Percentiles rank a stretch among this genome's conserved stretches.
Evolutionary conservation across 805 yeast genomes (phyloP).

Genomic region (Jamesozyma lodderae): DNA sequence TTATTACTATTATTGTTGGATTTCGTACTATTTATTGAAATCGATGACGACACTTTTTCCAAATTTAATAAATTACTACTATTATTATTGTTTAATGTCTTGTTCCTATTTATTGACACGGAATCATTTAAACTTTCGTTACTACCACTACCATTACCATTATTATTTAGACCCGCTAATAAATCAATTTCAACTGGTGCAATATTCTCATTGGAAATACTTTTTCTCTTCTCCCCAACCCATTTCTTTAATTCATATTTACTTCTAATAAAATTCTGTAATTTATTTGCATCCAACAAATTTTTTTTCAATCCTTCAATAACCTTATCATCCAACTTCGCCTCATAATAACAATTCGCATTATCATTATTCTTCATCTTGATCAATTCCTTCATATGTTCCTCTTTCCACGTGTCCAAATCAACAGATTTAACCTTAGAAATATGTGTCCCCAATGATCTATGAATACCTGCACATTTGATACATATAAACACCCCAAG

Average conservation of each 20-base stretch:
- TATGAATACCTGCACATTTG: constrained; percentile 90
- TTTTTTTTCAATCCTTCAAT: constrained; percentile 4
- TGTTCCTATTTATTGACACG: too few relatives aligned
- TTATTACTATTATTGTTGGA: not conserved
- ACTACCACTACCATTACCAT: not conserved
- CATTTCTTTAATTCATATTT: constrained; percentile 89
- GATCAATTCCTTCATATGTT: constrained; percentile 73
- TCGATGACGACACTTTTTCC: constrained; percentile 5
- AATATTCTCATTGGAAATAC: not conserved
- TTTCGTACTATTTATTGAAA: not conserved
- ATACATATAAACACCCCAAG: constrained; percentile 89
- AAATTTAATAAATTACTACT: constrained; percentile 3
- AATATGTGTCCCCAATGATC: constrained; percentile 93
- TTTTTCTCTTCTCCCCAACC: constrained; percentile 40
- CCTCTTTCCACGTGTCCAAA: constrained; percentile 93
- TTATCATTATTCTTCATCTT: constrained; percentile 69
- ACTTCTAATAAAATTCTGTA: constrained; percentile 83
- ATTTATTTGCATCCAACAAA: constrained; percentile 67
- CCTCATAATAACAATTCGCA: constrained; percentile 82
- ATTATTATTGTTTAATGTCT: not conserved
- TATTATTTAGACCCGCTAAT: not conserved
- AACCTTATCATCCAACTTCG: constrained; percentile 35
- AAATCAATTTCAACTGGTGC: not conserved
- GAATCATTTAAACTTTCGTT: not conserved
- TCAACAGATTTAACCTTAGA: constrained; percentile 90